Evolutionary conservation across 805 yeast species (phyloP).

Genomic region (Metschnikowia gelsemii): DNA sequence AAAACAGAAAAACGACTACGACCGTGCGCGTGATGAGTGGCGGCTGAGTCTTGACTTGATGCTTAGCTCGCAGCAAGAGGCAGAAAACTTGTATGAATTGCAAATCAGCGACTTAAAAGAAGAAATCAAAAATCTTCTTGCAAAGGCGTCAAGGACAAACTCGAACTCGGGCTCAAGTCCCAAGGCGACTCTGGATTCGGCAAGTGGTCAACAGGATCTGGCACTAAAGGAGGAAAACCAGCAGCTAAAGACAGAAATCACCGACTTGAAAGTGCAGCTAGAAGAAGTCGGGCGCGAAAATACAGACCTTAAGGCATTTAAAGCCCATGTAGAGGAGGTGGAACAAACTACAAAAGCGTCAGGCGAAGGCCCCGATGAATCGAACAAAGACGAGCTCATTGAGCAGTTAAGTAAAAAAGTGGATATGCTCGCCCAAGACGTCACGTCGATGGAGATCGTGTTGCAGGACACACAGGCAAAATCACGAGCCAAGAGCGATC

Average conservation of each 20-base stretch:
- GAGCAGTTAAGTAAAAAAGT: slow-evolving; percentile 14
- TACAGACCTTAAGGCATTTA: not conserved
- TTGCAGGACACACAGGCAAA: slow-evolving; percentile 18
- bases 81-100: slow-evolving; percentile 47
- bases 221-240: slow-evolving; percentile 4
- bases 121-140: slow-evolving; percentile 11
- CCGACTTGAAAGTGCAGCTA: not conserved
- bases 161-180: too few relatives aligned
- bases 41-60: slow-evolving; percentile 56
- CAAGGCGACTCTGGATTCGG: not conserved
- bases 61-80: slow-evolving; percentile 55
- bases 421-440: slow-evolving; percentile 18
- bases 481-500: slow-evolving; percentile 15
- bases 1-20: slow-evolving; percentile 49
- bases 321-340: not conserved
- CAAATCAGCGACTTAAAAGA: slow-evolving; percentile 41
- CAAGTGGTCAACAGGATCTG: not conserved
- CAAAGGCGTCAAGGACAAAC: too few relatives aligned
- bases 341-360: not conserved
- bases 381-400: slow-evolving; percentile 6
- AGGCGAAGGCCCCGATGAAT: not conserved
- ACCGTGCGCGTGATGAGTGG: slow-evolving; percentile 57
- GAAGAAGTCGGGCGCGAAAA: slow-evolving; percentile 1
- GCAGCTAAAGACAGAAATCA: not conserved
- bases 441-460: slow-evolving; percentile 17